These are phyloP conservation scores for Saturnispora serradocipensis DNA, from an alignment of 805 yeast species.

Conservation along the genomic window DNA sequence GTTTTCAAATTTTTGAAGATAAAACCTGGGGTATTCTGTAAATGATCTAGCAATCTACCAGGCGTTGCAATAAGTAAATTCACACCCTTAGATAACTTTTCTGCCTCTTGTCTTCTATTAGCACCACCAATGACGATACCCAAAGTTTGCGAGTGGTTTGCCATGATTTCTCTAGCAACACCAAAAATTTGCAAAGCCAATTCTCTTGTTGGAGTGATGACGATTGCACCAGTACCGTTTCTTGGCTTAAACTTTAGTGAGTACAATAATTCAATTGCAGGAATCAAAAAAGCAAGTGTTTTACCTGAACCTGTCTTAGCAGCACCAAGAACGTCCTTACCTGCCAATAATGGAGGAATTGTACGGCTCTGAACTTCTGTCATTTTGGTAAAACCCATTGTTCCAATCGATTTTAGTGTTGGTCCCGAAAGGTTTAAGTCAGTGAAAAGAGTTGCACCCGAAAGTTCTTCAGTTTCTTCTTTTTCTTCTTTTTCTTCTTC, in stretches of 20 bases:
- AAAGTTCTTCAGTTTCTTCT: slow-evolving; percentile 3
- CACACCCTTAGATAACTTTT: slow-evolving; percentile 87
- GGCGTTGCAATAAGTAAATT: slow-evolving; percentile 94
- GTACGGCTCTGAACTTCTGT: slow-evolving; percentile 93
- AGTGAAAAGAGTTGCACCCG: slow-evolving; percentile 28
- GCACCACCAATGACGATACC: slow-evolving; percentile 99
- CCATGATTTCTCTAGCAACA: slow-evolving; percentile 92
- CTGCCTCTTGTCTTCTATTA: slow-evolving; percentile 95
- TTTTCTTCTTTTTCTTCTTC: slow-evolving; percentile 22
- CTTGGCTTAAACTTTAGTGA: slow-evolving; percentile 92
- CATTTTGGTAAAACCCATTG: slow-evolving; percentile 88
- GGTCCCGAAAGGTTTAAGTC: slow-evolving; percentile 68
- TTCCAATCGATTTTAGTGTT: slow-evolving; percentile 69
- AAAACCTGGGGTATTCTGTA: slow-evolving; percentile 91
- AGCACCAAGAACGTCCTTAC: slow-evolving; percentile 97
- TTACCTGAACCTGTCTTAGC: slow-evolving; percentile 99
- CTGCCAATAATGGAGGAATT: slow-evolving; percentile 92
- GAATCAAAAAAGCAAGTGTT: slow-evolving; percentile 89
- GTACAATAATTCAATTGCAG: slow-evolving; percentile 88
- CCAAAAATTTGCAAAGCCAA: slow-evolving; percentile 96
- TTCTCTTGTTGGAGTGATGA: slow-evolving; percentile 96
- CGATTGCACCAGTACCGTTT: slow-evolving; percentile 95
- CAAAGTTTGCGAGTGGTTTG: slow-evolving; percentile 80
- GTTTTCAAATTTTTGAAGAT: slow-evolving; percentile 92
- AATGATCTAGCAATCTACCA: slow-evolving; percentile 91